Base-by-base conservation (phyloP, 1,284 basidiomycete genomes). In the Ustilago shanxiensis region DNA sequence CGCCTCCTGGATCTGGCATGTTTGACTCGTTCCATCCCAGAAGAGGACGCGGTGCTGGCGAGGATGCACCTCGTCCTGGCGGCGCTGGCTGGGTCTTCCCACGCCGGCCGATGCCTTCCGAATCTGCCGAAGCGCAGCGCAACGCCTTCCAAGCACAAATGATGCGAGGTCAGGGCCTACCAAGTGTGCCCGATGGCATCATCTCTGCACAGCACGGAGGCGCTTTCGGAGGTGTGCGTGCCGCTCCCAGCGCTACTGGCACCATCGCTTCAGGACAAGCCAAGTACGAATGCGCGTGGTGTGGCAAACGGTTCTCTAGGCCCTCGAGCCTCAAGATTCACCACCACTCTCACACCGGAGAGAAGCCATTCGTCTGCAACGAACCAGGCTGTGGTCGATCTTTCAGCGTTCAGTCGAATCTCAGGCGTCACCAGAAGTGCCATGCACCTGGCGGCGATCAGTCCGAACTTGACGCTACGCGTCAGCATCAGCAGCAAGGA, bases 241-340 rank as follows among this genome's bases (percentile, higher is more conserved):
- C 72, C 14, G 57, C 69, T 31, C 65, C 70, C 10, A 70, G 64
- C 57, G 47, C 68, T 20, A 66, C 72, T 10, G 73, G 69, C 29
- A 76, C 67, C 24, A 76, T 79, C 49, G 73, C 69, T 14, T 72
- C 73, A 13, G 77, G 77, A 7, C 69, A 72, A 49, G 72, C 72
- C 49, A 85, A 83, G 70, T 85, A 84, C 62, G 81, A 83, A 39
- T 85, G 83, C 63, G 65, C 68, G 0, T 81, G 75, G 76, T 85
- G 83, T 56, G 73, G 73, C 24, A 85, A 85, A 63, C 80, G 82
- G 31, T 85, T 85, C 65, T 79, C 79, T 10, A 69, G 83, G 1
- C 83, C 83, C 3, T 84, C 82, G 14, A 83, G 81, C 24, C 71
- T 85, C 47, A 80, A 80, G 45, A 85, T 83, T n/a, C 83, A 85